Evolutionary conservation across 495 filamentous ascomycete genomes (phyloP).

Genomic region (Podospora pseudocomata): DNA sequence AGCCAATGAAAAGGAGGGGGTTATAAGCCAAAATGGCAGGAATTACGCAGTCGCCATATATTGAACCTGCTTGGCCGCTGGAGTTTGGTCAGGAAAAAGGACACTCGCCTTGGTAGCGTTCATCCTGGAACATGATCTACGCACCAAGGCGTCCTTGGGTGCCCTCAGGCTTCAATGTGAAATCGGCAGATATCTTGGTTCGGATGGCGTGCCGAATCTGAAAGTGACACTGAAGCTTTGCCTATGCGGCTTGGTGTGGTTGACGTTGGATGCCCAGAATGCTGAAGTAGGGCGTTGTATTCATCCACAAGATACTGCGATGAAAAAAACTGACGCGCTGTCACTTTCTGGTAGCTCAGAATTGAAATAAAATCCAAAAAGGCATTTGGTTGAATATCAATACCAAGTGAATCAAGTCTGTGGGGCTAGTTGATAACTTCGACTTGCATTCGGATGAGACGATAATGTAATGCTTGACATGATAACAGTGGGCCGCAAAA

Average conservation of each 20-base stretch:
- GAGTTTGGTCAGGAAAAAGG: background rate
- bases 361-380: too few species aligned
- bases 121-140: background rate
- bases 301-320: too few species aligned
- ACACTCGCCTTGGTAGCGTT: background rate
- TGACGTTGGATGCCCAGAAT: background rate
- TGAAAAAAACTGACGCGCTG: too few species aligned
- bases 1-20: constrained; percentile 1
- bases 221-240: constrained; percentile 1
- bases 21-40: background rate
- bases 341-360: too few species aligned
- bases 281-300: background rate
- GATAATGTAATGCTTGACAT: too few species aligned
- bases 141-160: background rate
- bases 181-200: constrained; percentile 8
- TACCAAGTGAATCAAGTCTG: too few species aligned
- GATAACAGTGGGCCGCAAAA: background rate
- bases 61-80: background rate
- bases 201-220: constrained; percentile 8
- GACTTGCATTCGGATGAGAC: too few species aligned
- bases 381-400: too few species aligned
- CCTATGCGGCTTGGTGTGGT: background rate
- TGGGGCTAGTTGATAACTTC: too few species aligned
- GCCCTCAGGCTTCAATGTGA: background rate
- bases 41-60: background rate